A percentile compares a stretch with the other conserved stretches of the same genome.
phyloP scores from a whole-genome alignment of 148 eudicot species.

The Drosera capensis region DNA sequence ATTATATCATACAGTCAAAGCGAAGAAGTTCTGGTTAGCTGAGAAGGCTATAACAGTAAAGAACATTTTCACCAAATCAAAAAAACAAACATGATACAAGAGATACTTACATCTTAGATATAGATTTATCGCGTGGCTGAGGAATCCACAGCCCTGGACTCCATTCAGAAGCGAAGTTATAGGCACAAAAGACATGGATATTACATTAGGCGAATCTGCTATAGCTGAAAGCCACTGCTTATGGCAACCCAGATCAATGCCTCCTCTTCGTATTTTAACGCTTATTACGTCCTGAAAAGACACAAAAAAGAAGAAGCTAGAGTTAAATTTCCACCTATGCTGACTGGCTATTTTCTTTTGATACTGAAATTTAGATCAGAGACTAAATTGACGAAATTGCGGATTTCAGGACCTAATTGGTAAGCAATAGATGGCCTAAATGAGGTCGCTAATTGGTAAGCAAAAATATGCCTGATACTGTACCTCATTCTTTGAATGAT shows the following conservation, averaged over 20 bases:
- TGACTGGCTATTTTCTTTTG: neutral
- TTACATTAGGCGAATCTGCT: constrained; percentile 59
- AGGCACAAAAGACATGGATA: constrained; percentile 91
- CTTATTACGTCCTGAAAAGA: constrained; percentile 58
- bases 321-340: neutral
- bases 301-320: neutral
- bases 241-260: constrained; percentile 62
- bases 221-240: constrained; percentile 75
- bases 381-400: too few relatives aligned
- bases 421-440: constrained; percentile 35
- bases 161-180: constrained; percentile 73
- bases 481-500: constrained; percentile 61
- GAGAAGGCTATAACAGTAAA: neutral
- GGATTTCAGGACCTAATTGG: constrained; percentile 56
- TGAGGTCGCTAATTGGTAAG: too few relatives aligned
- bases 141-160: constrained; percentile 82
- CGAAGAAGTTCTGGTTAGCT: neutral
- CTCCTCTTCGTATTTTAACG: constrained; percentile 64
- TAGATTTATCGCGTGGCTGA: constrained; percentile 89
- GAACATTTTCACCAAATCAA: neutral
- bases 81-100: neutral
- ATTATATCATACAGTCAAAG: neutral
- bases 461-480: too few relatives aligned
- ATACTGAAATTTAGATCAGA: neutral
- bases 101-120: constrained; percentile 80